phyloP scores from a whole-genome alignment of 2,329 filamentous ascomycete species.

The Calonectria multiphialidica region DNA sequence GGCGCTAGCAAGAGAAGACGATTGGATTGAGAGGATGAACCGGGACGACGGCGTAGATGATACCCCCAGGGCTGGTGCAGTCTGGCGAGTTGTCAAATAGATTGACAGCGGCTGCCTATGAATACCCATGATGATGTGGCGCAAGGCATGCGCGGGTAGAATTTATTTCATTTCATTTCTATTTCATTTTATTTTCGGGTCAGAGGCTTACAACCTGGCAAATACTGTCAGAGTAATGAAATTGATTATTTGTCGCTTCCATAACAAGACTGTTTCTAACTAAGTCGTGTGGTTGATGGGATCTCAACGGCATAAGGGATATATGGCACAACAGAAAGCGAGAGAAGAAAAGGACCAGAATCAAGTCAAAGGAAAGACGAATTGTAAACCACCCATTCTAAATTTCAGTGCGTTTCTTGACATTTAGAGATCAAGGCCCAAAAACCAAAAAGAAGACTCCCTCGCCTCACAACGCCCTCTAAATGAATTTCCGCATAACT shows the following conservation, averaged over 20 bases:
- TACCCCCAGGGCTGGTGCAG: constrained; percentile 57
- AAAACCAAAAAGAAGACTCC: constrained; percentile 12
- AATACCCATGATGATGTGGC: neutral
- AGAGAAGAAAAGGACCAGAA: neutral
- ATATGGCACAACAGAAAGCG: constrained; percentile 19
- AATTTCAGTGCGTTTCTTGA: constrained; percentile 27
- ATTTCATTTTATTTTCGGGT: no score
- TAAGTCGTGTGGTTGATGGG: neutral
- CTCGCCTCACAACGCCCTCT: constrained; percentile 40
- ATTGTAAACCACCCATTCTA: constrained; percentile 33
- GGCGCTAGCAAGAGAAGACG: constrained; percentile 66
- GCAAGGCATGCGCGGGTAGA: neutral
- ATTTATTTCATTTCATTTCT: no score
- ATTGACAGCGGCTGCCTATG: neutral
- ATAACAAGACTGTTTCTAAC: neutral
- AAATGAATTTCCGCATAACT: constrained; percentile 39
- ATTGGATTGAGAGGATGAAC: constrained; percentile 70
- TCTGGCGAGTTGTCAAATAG: constrained; percentile 57
- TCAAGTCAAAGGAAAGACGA: constrained; percentile 7
- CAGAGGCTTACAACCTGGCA: neutral
- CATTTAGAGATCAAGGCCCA: constrained; percentile 18
- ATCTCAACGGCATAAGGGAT: constrained; percentile 25
- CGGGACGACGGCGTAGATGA: constrained; percentile 53
- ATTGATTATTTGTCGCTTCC: constrained; percentile 16
- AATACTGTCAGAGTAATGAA: neutral